Evolutionary conservation across 257 asterid genomes (phyloP).

Genomic region (Lycium ferocissimum): DNA sequence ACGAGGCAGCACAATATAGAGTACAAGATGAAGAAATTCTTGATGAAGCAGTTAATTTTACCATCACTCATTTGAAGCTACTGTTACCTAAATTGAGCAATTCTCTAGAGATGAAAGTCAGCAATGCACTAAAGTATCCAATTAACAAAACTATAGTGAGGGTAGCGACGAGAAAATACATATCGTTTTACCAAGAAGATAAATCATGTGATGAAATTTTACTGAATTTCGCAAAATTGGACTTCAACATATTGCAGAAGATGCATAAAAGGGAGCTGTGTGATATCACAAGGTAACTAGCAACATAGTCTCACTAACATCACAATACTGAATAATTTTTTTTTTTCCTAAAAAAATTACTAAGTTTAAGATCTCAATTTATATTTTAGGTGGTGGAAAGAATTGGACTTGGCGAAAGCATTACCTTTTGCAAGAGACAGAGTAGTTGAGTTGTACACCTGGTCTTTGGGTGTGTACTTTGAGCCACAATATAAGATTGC

Average conservation of each 20-base stretch:
- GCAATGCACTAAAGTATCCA: constrained; percentile 33
- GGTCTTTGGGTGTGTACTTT: constrained; percentile 44
- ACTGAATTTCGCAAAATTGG: constrained; percentile 41
- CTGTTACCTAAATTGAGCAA: constrained; percentile 1
- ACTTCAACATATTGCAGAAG: constrained; percentile 42
- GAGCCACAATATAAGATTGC: constrained; percentile 43
- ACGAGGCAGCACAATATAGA: constrained; percentile 43
- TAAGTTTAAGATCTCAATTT: no score
- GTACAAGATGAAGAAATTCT: constrained; percentile 28
- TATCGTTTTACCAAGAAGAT: constrained; percentile 23
- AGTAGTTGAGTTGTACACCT: constrained; percentile 49
- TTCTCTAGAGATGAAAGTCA: constrained; percentile 20
- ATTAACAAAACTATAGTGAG: constrained; percentile 37
- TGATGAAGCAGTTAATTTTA: constrained; percentile 39
- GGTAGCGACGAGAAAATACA: constrained; percentile 34
- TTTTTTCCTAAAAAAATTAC: no score
- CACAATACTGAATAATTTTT: no score
- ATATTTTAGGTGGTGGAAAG: constrained; percentile 46
- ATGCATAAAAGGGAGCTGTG: constrained; percentile 38
- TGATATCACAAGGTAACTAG: constrained; percentile 33
- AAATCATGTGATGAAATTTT: constrained; percentile 5
- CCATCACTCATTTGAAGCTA: constrained; percentile 31
- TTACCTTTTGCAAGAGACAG: constrained; percentile 53
- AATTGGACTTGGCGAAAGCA: constrained; percentile 23
- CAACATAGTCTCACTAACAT: no score